Evolutionary conservation across 2,329 filamentous ascomycete species (phyloP).

Genomic region (Penicillium sp.): DNA sequence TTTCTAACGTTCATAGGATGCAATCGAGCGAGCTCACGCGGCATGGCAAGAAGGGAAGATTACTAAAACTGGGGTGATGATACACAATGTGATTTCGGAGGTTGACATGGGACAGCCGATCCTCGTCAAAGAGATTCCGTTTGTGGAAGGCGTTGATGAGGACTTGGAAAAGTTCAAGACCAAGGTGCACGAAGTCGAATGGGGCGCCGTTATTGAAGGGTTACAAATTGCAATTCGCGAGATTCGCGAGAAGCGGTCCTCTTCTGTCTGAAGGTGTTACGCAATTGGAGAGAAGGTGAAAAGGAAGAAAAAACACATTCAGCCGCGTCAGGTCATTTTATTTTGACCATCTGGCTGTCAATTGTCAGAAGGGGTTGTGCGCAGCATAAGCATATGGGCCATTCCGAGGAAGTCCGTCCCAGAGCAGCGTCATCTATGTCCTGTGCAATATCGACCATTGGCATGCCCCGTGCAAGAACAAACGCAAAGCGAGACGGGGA

Average conservation of each 20-base stretch:
- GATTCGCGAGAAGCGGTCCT: slow-evolving; percentile 21
- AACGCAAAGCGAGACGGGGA: neutral
- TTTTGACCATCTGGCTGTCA: neutral
- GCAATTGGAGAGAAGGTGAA: neutral
- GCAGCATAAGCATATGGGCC: neutral
- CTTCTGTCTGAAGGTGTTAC: neutral
- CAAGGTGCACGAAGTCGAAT: slow-evolving; percentile 73
- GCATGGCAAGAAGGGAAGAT: slow-evolving; percentile 68
- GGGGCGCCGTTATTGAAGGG: slow-evolving; percentile 73
- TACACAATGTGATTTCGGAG: slow-evolving; percentile 75
- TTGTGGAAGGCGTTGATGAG: slow-evolving; percentile 59
- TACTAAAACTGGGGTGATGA: slow-evolving; percentile 75
- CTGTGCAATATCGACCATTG: neutral
- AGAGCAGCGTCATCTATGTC: neutral
- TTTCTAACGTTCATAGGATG: slow-evolving; percentile 39
- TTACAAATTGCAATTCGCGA: slow-evolving; percentile 39
- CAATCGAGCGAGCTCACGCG: slow-evolving; percentile 72
- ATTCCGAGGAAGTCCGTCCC: neutral
- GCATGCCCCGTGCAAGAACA: neutral
- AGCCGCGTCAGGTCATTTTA: neutral
- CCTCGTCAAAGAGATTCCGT: slow-evolving; percentile 63
- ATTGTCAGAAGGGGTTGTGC: neutral
- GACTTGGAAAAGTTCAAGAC: slow-evolving; percentile 63
- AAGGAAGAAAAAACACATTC: neutral
- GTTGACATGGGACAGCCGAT: slow-evolving; percentile 78